These are phyloP conservation scores for Amphicarpaea edgeworthii DNA, from an alignment of 306 rosid genomes.

Conservation along the genomic window DNA sequence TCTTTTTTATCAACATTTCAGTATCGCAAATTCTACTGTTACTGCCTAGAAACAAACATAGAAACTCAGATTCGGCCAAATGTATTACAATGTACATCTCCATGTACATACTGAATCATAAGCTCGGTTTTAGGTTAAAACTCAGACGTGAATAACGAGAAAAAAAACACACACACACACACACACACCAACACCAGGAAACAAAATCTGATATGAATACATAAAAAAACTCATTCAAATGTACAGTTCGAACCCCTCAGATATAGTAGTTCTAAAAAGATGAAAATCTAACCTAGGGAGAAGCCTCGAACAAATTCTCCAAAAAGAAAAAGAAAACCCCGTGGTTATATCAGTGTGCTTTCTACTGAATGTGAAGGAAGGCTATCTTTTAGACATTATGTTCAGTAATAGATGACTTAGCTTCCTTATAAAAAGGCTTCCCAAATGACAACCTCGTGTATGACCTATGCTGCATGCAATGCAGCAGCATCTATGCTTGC, in stretches of 20 bases:
- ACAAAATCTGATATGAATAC: conserved; percentile 38
- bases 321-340: background rate
- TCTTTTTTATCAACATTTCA: too few relatives aligned
- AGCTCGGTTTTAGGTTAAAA: background rate
- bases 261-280: conserved; percentile 22
- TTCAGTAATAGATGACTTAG: conserved; percentile 24
- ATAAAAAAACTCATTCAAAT: conserved; percentile 49
- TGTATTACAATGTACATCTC: too few relatives aligned
- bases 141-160: background rate
- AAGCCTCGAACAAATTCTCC: conserved; percentile 40
- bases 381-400: conserved; percentile 27
- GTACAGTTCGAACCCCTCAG: conserved; percentile 50
- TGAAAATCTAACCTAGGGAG: conserved; percentile 45
- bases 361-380: conserved; percentile 34
- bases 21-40: background rate
- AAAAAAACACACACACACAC: background rate
- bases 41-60: background rate
- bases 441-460: conserved; percentile 39
- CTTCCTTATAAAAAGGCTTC: conserved; percentile 42
- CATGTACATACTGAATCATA: background rate
- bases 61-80: background rate
- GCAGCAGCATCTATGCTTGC: conserved; percentile 23
- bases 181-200: background rate
- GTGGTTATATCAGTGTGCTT: conserved; percentile 21
- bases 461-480: conserved; percentile 10